Evolutionary conservation across 1,284 basidiomycete genomes (phyloP).

Genomic region (Meripilus lineatus): DNA sequence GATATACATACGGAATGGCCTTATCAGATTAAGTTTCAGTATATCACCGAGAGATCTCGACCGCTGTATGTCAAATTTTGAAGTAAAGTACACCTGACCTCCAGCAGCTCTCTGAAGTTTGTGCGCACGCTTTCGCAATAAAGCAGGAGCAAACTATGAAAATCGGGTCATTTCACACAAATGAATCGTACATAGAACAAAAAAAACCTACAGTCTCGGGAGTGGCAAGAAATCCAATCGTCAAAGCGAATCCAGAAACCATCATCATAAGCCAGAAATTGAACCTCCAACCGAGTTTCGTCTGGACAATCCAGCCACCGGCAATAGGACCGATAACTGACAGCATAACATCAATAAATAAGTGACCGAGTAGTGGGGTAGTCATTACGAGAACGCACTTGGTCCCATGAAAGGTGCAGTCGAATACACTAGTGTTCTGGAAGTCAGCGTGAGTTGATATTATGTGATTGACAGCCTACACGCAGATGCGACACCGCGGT

Average conservation of each 20-base stretch:
- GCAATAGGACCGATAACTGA: conserved; percentile 61
- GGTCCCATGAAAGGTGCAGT: conserved; percentile 72
- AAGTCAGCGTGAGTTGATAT: background rate
- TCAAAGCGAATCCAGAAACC: conserved; percentile 44
- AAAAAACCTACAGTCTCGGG: conserved; percentile 42
- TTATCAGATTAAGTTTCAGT: conserved; percentile 43
- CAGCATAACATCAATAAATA: background rate
- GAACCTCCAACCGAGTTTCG: conserved; percentile 57
- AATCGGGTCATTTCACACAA: background rate
- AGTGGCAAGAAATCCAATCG: conserved; percentile 40
- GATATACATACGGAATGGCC: conserved; percentile 54
- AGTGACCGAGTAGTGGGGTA: conserved; percentile 1
- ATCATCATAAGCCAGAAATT: conserved; percentile 72
- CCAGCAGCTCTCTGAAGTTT: conserved; percentile 43
- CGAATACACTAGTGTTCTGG: conserved; percentile 49
- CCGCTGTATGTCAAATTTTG: conserved; percentile 48
- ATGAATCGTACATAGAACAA: background rate
- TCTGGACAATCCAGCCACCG: conserved; percentile 56
- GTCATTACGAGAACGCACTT: conserved; percentile 30
- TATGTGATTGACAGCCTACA: conserved; percentile 4
- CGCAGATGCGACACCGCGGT: conserved; percentile 51
- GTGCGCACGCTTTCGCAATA: conserved; percentile 54
- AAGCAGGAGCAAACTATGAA: conserved; percentile 59
- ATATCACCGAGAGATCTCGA: conserved; percentile 38
- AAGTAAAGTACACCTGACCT: conserved; percentile 41